Conservation (phyloP, 257 asterid species). For the Hygrophila difformis region DNA sequence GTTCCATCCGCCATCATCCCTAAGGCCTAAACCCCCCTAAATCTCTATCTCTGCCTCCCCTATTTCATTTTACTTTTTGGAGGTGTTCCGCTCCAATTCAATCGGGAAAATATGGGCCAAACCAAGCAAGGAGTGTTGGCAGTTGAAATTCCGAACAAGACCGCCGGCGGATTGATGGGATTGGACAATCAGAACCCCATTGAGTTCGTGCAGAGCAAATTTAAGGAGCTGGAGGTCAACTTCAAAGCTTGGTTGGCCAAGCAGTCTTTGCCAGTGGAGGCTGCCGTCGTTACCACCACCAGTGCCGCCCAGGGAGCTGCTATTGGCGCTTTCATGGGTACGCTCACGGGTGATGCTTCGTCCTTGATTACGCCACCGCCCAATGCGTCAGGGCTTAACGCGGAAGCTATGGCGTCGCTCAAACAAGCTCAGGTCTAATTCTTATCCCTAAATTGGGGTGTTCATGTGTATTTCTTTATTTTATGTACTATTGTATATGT, state of each 20-base stretch:
- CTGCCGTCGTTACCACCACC: conserved; percentile 72
- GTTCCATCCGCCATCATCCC: too few species aligned
- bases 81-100: neutral
- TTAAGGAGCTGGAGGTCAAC: conserved; percentile 47
- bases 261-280: conserved; percentile 81
- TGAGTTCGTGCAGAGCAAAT: conserved; percentile 53
- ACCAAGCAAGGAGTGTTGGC: conserved; percentile 51
- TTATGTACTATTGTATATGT: neutral
- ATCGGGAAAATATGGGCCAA: conserved; percentile 30
- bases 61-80: too few species aligned
- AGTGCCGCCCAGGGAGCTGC: conserved; percentile 80
- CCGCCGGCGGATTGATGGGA: conserved; percentile 19
- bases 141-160: conserved; percentile 23
- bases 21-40: too few species aligned
- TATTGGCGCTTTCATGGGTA: conserved; percentile 81
- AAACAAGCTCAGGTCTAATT: conserved; percentile 70
- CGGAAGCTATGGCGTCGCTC: conserved; percentile 72
- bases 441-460: neutral
- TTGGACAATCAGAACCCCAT: conserved; percentile 53
- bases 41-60: too few species aligned
- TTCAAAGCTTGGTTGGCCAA: conserved; percentile 69
- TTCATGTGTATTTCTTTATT: neutral
- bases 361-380: conserved; percentile 66
- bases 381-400: conserved; percentile 40
- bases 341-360: conserved; percentile 52